Evolutionary conservation across 805 yeast genomes (phyloP).

Genomic region (Ogataea paraovalis): DNA sequence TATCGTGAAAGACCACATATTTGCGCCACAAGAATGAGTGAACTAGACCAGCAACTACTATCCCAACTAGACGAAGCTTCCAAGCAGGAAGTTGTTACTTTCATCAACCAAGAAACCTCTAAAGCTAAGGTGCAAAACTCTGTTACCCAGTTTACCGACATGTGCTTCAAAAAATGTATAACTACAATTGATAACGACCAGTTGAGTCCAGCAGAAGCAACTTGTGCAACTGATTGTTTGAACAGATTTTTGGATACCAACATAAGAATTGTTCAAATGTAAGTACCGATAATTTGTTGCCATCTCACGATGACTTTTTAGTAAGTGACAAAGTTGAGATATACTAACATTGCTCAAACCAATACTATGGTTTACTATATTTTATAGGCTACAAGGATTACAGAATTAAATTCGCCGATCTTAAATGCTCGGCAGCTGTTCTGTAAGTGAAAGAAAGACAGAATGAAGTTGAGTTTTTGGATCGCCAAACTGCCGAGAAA

Average conservation of each 20-base stretch:
- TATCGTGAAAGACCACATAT: too few relatives aligned
- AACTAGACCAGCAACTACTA: constrained; percentile 24
- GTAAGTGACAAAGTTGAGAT: too few relatives aligned
- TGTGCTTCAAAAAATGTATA: constrained; percentile 87
- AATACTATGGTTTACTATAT: neutral
- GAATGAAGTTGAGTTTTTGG: too few relatives aligned
- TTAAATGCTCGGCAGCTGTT: neutral
- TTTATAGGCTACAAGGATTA: constrained; percentile 15
- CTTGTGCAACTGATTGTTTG: constrained; percentile 76
- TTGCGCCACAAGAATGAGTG: constrained; percentile 15
- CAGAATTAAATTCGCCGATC: constrained; percentile 9
- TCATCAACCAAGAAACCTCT: constrained; percentile 78
- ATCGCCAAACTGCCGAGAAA: too few relatives aligned
- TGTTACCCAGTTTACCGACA: constrained; percentile 82
- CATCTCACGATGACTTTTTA: too few relatives aligned
- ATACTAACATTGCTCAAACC: constrained; percentile 9
- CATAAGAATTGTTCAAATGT: constrained; percentile 69
- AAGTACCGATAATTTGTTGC: constrained; percentile 10
- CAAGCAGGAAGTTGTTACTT: constrained; percentile 67
- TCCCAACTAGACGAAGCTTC: constrained; percentile 58
- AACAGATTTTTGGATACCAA: constrained; percentile 85
- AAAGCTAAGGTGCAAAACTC: constrained; percentile 84
- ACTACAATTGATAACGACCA: constrained; percentile 41
- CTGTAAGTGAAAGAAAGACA: too few relatives aligned
- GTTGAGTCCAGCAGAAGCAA: constrained; percentile 57